phyloP scores from a whole-genome alignment of 352 stramenopile genomes.

The Globisporangium perplexum region DNA sequence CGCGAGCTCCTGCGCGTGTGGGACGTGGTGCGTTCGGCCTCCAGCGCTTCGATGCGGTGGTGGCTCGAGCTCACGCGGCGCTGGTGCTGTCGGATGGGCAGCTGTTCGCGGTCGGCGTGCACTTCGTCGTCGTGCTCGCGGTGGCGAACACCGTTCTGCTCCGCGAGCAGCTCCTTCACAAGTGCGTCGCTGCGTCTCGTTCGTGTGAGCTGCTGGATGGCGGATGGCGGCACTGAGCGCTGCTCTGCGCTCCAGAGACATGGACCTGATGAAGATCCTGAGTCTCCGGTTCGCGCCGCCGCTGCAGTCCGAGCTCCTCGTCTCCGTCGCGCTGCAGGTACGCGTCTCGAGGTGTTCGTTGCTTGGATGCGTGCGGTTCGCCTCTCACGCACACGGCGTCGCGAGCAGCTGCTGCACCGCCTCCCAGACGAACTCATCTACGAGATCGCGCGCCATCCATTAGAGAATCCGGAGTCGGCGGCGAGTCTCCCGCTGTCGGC shows the following conservation, averaged over 20 bases:
- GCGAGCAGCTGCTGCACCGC: constrained; percentile 68
- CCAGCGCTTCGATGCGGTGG: too few relatives aligned
- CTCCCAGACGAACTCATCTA: constrained; percentile 80
- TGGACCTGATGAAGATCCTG: constrained; percentile 87
- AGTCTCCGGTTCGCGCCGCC: constrained; percentile 77
- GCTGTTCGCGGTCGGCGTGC: constrained; percentile 88
- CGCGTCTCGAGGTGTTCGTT: not conserved
- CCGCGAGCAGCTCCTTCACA: constrained; percentile 72
- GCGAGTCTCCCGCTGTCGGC: constrained; percentile 52
- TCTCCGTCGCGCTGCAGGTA: constrained; percentile 79
- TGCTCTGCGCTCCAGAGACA: constrained; percentile 37
- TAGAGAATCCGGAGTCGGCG: constrained; percentile 55
- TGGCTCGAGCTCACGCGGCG: not conserved
- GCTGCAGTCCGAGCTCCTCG: constrained; percentile 76
- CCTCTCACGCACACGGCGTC: not conserved
- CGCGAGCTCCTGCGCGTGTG: constrained; percentile 87
- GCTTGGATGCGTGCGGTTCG: not conserved
- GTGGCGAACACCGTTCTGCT: constrained; percentile 87
- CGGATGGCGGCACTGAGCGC: not conserved
- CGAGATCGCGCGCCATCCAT: constrained; percentile 83
- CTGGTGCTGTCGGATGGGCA: constrained; percentile 12
- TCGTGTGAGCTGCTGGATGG: not conserved
- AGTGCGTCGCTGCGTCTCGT: constrained; percentile 25
- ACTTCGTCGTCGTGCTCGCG: constrained; percentile 89
- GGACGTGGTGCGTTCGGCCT: constrained; percentile 86